phyloP scores from a whole-genome alignment of 805 yeast species.

The Kodamaea nitidulidarum region DNA sequence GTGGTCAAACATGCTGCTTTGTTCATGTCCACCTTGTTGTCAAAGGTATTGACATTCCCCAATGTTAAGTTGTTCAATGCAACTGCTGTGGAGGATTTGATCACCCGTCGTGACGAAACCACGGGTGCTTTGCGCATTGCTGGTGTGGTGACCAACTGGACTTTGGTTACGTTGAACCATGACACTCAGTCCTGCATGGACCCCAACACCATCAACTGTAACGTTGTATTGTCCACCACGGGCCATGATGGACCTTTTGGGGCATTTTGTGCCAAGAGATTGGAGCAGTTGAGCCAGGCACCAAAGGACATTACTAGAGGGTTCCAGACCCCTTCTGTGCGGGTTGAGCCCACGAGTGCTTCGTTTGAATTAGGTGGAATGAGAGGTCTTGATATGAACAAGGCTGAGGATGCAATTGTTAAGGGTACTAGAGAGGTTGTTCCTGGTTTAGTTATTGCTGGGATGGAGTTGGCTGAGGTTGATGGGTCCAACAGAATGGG shows the following conservation, averaged over 20 bases:
- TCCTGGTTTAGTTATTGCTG: conserved; percentile 65
- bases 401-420: conserved; percentile 72
- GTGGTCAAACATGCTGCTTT: conserved; percentile 79
- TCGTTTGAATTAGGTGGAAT: conserved; percentile 52
- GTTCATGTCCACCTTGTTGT: conserved; percentile 66
- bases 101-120: conserved; percentile 58
- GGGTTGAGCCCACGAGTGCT: conserved; percentile 6
- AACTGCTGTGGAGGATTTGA: conserved; percentile 75
- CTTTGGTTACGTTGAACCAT: conserved; percentile 70
- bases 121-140: conserved; percentile 62
- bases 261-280: conserved; percentile 71
- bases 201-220: conserved; percentile 68
- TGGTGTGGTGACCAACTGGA: conserved; percentile 84
- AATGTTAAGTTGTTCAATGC: conserved; percentile 77
- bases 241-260: conserved; percentile 87
- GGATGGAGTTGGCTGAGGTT: conserved; percentile 77
- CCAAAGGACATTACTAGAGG: conserved; percentile 42
- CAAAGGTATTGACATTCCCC: conserved; percentile 67
- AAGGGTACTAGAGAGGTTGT: conserved; percentile 62
- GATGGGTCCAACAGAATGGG: conserved; percentile 82
- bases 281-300: conserved; percentile 34
- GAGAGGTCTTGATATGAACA: conserved; percentile 78
- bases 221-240: conserved; percentile 64
- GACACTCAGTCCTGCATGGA: conserved; percentile 79
- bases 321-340: conserved; percentile 10